Evolutionary conservation across 2,329 filamentous ascomycete genomes (phyloP), one percentile per base, ranked within the genome.

Genomic region (Aspergillus sp.): DNA sequence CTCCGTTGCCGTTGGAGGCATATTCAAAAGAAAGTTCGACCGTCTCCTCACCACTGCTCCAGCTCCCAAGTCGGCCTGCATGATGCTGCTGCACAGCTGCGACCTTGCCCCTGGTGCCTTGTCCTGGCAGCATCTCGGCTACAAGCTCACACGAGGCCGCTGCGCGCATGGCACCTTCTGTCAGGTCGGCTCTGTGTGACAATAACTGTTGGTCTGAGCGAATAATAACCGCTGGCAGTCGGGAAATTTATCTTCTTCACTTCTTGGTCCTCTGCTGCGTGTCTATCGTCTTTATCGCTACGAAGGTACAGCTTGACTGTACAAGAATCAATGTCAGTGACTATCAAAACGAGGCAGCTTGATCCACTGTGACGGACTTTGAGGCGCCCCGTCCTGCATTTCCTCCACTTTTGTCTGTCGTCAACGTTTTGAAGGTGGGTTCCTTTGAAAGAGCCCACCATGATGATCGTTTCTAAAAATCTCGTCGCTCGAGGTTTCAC

Each of bases 81-180:
- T 41, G 4, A 41, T 41, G 34, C 34, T 54, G n/a, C 49, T 13
- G 25, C 28, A n/a, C 41, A 25, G 43, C 54, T 59, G 54, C 47
- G 57, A 51, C 61, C 58, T 61, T 61, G 55, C 54, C 62, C 62
- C 62, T 64, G 59, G 59, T 61, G 46, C 59, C 62, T 64, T 57
- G 48, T 57, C 52, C 28, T 46, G 34, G 45, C 47, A 51, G 34
- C 34, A 38, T n/a, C 43, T 34, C 13, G 19, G 48, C 48, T 50
- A 23, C n/a, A 17, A 30, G 15, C 19, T 30, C 38, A 25, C 55
- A 57, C 38, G 47, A 52, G 48, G 34, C 8, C 30, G 46, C 38
- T 38, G 38, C n/a, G 51, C 34, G 58, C 55, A 60, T 51, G 34
- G 34, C 52, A 41, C 31, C 51, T 30, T 51, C 45, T 34, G 51